Evolutionary conservation across 2,329 filamentous ascomycete genomes (phyloP), one percentile per base, ranked within the genome.

Genomic region (Sphaerulina vaccinii): DNA sequence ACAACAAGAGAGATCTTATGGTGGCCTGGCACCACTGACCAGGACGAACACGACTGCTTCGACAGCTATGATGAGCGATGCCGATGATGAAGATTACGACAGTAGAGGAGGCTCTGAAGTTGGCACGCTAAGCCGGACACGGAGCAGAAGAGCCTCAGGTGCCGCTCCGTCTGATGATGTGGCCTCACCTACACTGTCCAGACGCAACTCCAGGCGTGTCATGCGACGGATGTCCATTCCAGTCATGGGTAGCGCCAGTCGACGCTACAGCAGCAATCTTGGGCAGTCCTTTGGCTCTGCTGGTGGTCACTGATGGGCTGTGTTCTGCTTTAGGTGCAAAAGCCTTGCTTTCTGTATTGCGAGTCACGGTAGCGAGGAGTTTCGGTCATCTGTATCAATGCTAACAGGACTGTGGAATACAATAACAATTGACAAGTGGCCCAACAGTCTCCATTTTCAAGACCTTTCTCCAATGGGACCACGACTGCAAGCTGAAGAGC

Each of bases 201-300:
- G 62, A 8, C 53, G 60, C n/a, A 54, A 52, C 22, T 64, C 64
- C 15, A 63, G 64, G 36, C 68, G 67, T 19, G 55, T 71, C 6
- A 63, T 68, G 49, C 68, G 73, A 49, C 68, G 65, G 39, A 71
- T 70, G 2, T 74, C 71, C 1, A 70, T 74, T 23, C 75, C 75
- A 0, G 67, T 77, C 1, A 74, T 76, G 72, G 73, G 73, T 3
- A 29, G 21, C 10, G 57, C 41, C 10, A 74, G 77, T 39, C 66
- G 74, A 41, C 56, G 73, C 19, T 69, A 71, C 48, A 76, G 73
- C 52, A 74, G 73, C 23, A 77, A 76, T 54, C 52, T 77, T 22
- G 75, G 73, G 3, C 67, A 69, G 53, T 68, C 65, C 40, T 57
- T 68, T 32, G 66, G 67, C 5, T 67, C 62, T 48, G 56, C 57